A percentile compares a stretch with the other conserved stretches of the same genome.
phyloP scores from a whole-genome alignment of 805 yeast genomes.

The Monosporozyma aquatica region DNA sequence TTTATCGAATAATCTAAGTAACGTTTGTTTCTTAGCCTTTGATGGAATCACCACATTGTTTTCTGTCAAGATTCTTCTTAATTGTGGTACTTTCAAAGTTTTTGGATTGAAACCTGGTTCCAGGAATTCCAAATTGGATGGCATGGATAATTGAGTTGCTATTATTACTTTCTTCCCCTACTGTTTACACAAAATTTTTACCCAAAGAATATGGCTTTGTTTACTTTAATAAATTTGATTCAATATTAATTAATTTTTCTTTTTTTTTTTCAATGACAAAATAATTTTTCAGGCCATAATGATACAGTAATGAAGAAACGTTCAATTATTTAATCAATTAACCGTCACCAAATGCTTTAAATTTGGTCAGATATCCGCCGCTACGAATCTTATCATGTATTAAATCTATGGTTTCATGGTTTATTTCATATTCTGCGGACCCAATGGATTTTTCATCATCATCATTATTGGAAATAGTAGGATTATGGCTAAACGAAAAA shows the following conservation, averaged over 20 bases:
- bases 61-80: conserved; percentile 54
- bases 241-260: too few species aligned
- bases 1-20: conserved; percentile 46
- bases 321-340: too few species aligned
- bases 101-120: conserved; percentile 53
- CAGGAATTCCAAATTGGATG: conserved; percentile 7
- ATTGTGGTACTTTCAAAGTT: conserved; percentile 53
- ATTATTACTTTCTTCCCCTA: too few species aligned
- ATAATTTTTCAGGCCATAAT: not conserved
- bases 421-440: too few species aligned
- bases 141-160: not conserved
- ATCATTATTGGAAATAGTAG: too few species aligned
- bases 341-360: conserved; percentile 10
- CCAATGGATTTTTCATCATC: too few species aligned
- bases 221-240: too few species aligned
- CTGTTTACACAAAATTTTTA: too few species aligned
- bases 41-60: conserved; percentile 50
- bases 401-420: not conserved
- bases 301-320: not conserved
- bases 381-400: conserved; percentile 7
- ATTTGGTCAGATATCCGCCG: conserved; percentile 8
- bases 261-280: not conserved
- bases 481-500: not conserved
- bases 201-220: too few species aligned
- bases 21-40: conserved; percentile 56